Evolutionary conservation across 331 rosid species (phyloP).

Genomic region (Phaseolus coccineus): DNA sequence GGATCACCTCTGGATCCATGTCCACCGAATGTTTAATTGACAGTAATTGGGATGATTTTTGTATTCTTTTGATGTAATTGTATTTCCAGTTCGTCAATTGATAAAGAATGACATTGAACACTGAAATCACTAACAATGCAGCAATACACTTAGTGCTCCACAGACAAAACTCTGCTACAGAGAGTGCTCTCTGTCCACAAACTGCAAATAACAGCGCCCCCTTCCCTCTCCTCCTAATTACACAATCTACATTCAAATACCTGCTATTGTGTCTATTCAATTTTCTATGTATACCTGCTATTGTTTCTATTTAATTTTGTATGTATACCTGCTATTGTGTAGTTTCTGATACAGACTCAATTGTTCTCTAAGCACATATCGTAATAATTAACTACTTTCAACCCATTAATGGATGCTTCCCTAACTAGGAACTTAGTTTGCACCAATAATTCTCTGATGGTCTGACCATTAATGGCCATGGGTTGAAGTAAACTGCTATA

Average conservation of each 20-base stretch:
- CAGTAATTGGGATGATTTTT: conserved; percentile 9
- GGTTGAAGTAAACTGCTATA: conserved; percentile 22
- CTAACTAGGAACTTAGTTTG: not conserved
- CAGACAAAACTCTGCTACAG: not conserved
- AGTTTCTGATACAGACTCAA: not conserved
- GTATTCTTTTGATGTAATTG: conserved; percentile 3
- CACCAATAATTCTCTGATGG: conserved; percentile 1
- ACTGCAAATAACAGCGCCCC: not conserved
- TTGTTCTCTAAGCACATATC: not conserved
- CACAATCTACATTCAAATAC: not conserved
- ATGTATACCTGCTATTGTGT: not conserved
- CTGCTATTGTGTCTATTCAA: not conserved
- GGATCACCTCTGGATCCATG: conserved; percentile 23
- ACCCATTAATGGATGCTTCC: not conserved
- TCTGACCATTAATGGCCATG: conserved; percentile 9
- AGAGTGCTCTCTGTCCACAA: not conserved
- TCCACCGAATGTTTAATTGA: conserved; percentile 24
- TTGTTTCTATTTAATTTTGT: too few relatives aligned
- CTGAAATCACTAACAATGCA: not conserved
- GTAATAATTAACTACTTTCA: conserved; percentile 10
- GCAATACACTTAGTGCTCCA: not conserved
- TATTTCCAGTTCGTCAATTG: conserved; percentile 9
- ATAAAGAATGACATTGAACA: not conserved
- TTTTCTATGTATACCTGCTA: too few relatives aligned
- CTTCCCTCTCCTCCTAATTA: not conserved